Evolutionary conservation across 1,284 basidiomycete species (phyloP), one percentile per base, ranked within the genome.

Genomic region (Abortiporus biennis): DNA sequence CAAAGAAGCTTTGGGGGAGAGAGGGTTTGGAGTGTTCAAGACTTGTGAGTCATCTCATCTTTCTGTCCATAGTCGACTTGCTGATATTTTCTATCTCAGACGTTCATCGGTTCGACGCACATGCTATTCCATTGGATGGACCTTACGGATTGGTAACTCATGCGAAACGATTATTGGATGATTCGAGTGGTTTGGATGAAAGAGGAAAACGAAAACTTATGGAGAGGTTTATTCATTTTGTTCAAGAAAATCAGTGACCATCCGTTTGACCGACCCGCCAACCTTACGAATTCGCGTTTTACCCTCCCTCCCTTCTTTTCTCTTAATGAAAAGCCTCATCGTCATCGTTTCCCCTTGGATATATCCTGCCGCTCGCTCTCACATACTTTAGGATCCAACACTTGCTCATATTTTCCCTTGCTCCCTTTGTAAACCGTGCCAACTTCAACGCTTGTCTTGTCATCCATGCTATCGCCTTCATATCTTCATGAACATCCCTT

Each of bases 61-160:
- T 25, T 35, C 15, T 42, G 38, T 38, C 42, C 27, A 33, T 32
- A 9, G 22, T 34, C 42, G 38, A 38, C 38, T 23, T 37, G 19
- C 42, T 48, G 12, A 50, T 24, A 11, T 15, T 17, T 42, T 13
- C 12, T 44, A 16, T 20, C 25, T 17, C 40, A 66, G 64, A 62
- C 50, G 62, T 65, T 36, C 61, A 62, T 54, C 76, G 78, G 43
- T 87, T 83, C 54, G 84, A 87, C 57, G 79, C 79, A 32, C 75
- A 81, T 50, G 68, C 74, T 34, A 86, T 87, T 37, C 78, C 83
- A 5, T 75, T 88, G 38, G 80, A 87, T 45, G 85, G 85, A 15
- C 73, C 80, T 9, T 69, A 66, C 29, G 84, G 85, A 17, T 75
- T 87, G 36, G 66, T 85, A 21, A 56, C 67, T 22, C 75, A 73